Conservation (phyloP, 331 rosid species). For the Rosa hybrid region DNA sequence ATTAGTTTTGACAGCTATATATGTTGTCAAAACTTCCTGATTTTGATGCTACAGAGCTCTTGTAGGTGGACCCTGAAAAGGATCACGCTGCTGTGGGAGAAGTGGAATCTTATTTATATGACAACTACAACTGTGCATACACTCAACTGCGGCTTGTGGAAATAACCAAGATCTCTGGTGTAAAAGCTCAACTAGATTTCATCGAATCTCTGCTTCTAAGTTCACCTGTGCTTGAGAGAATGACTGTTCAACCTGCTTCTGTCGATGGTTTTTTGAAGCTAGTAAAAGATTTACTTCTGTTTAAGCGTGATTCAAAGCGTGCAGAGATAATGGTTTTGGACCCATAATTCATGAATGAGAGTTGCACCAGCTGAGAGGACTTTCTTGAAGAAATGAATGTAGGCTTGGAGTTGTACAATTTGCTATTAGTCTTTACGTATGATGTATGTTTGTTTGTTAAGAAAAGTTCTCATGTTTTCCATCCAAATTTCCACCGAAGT, state of each 20-base stretch:
- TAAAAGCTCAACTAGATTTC: constrained; percentile 45
- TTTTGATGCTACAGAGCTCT: not conserved
- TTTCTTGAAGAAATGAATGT: not conserved
- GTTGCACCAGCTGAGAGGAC: not conserved
- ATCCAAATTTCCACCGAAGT: not conserved
- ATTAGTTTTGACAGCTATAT: not conserved
- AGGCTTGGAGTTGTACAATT: not conserved
- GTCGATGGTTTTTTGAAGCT: not conserved
- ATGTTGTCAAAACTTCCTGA: not conserved
- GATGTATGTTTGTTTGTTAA: not conserved
- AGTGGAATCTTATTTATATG: not conserved
- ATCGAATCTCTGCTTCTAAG: constrained; percentile 42
- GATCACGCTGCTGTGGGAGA: not conserved
- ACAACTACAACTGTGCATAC: constrained; percentile 10
- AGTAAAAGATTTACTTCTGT: constrained; percentile 43
- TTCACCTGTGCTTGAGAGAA: constrained; percentile 8
- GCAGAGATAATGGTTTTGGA: constrained; percentile 49
- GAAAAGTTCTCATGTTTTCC: not conserved
- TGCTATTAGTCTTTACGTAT: not conserved
- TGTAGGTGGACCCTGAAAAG: not conserved
- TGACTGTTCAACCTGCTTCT: not conserved
- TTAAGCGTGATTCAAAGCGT: constrained; percentile 40
- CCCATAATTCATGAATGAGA: not conserved
- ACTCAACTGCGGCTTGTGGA: constrained; percentile 43
- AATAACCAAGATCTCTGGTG: constrained; percentile 44